Conservation (phyloP, 2,329 filamentous ascomycete genomes). For the Stachybotrys echinatus region DNA sequence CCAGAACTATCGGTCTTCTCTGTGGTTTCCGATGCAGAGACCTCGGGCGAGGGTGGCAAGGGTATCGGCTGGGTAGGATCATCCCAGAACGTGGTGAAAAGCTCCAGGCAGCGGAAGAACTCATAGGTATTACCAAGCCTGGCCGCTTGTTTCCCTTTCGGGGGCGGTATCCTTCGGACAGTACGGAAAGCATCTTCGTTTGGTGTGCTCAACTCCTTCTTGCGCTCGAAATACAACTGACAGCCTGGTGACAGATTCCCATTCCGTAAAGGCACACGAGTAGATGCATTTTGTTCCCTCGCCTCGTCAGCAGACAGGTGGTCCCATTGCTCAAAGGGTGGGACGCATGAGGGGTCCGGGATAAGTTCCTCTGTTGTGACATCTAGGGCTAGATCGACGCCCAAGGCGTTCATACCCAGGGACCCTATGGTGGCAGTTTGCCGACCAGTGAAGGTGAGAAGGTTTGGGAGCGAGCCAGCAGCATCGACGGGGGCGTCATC, state of each 20-base stretch:
- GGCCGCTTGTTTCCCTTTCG: conserved; percentile 46
- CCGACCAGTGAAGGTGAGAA: conserved; percentile 50
- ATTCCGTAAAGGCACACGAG: conserved; percentile 44
- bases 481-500: conserved; percentile 21
- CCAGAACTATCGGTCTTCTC: conserved; percentile 7
- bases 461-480: conserved; percentile 35
- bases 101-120: conserved; percentile 59
- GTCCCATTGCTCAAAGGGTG: conserved; percentile 49
- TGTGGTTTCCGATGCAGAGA: conserved; percentile 10
- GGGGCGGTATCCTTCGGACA: conserved; percentile 51
- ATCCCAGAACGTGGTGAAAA: conserved; percentile 56
- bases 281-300: conserved; percentile 40
- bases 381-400: conserved; percentile 49
- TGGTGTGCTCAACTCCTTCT: conserved; percentile 47
- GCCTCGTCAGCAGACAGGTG: conserved; percentile 43
- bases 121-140: conserved; percentile 60
- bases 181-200: conserved; percentile 58
- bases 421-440: conserved; percentile 31
- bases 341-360: conserved; percentile 47
- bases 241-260: conserved; percentile 52
- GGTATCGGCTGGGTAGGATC: conserved; percentile 42
- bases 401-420: conserved; percentile 51
- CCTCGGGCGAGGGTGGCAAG: conserved; percentile 26
- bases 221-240: conserved; percentile 53
- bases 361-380: conserved; percentile 43